A percentile compares a stretch with the other conserved stretches of the same genome.
phyloP scores from a whole-genome alignment of 345 rosid species.

The Populus tremula region DNA sequence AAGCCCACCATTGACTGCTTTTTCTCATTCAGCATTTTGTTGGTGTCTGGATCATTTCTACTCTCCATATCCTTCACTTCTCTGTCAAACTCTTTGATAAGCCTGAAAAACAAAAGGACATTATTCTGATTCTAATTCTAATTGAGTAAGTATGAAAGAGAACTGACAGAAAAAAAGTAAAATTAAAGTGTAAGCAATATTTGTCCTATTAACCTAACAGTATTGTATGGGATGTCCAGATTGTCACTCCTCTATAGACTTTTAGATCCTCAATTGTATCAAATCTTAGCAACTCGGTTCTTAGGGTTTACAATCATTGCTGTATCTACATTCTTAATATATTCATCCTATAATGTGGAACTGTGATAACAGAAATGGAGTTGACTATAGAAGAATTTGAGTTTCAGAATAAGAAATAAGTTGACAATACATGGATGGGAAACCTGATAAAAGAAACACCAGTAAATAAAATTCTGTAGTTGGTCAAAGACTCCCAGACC shows the following conservation, averaged over 20 bases:
- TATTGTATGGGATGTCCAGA: neutral
- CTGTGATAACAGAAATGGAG: neutral
- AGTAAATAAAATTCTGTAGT: neutral
- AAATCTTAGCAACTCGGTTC: neutral
- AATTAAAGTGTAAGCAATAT: neutral
- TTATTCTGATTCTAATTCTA: neutral
- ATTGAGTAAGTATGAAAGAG: neutral
- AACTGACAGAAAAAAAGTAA: neutral
- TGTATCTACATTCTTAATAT: neutral
- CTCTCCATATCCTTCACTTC: slow-evolving; percentile 72
- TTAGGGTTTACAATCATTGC: neutral
- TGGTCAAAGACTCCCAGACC: neutral
- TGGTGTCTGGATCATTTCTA: slow-evolving; percentile 59
- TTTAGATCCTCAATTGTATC: neutral
- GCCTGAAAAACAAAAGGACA: slow-evolving; percentile 48
- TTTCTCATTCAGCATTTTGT: slow-evolving; percentile 69
- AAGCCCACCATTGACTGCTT: slow-evolving; percentile 73
- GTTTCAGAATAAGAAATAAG: neutral
- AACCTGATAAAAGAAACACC: neutral
- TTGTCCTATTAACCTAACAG: neutral
- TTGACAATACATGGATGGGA: neutral
- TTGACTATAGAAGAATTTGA: neutral
- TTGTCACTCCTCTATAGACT: neutral
- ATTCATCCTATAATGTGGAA: neutral
- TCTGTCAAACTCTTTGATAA: slow-evolving; percentile 86